Conservation (phyloP, 495 filamentous ascomycete species). For the Parathielavia hyrcaniae region DNA sequence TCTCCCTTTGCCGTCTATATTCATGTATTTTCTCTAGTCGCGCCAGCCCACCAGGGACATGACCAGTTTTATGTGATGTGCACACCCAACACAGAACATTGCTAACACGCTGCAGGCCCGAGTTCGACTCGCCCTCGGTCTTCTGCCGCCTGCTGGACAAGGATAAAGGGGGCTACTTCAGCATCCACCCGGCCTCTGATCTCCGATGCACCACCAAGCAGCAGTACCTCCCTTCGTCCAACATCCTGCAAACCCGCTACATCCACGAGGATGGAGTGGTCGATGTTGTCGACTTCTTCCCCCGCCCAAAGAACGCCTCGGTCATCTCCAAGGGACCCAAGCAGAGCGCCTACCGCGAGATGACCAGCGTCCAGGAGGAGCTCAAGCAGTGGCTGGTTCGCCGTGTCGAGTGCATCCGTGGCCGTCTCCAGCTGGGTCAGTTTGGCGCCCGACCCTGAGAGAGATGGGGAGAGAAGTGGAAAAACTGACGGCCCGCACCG, state of each 20-base stretch:
- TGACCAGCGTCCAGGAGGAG: slow-evolving; percentile 45
- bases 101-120: slow-evolving; percentile 45
- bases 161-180: slow-evolving; percentile 64
- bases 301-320: slow-evolving; percentile 47
- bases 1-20: too few relatives aligned
- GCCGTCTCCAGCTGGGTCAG: slow-evolving; percentile 49
- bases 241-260: slow-evolving; percentile 64
- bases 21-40: too few relatives aligned
- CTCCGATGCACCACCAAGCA: slow-evolving; percentile 55
- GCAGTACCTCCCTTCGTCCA: slow-evolving; percentile 63
- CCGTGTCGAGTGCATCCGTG: slow-evolving; percentile 62
- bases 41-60: neutral
- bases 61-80: neutral
- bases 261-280: slow-evolving; percentile 65
- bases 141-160: slow-evolving; percentile 65
- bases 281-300: slow-evolving; percentile 67
- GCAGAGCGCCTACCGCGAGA: slow-evolving; percentile 47
- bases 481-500: neutral
- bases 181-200: slow-evolving; percentile 48
- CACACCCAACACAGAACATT: neutral
- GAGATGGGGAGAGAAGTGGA: neutral
- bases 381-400: slow-evolving; percentile 58
- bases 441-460: neutral
- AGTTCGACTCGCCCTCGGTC: slow-evolving; percentile 60
- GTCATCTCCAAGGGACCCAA: slow-evolving; percentile 39